Evolutionary conservation across 75 land plant species (phyloP).

Genomic region (Larix kaempferi): DNA sequence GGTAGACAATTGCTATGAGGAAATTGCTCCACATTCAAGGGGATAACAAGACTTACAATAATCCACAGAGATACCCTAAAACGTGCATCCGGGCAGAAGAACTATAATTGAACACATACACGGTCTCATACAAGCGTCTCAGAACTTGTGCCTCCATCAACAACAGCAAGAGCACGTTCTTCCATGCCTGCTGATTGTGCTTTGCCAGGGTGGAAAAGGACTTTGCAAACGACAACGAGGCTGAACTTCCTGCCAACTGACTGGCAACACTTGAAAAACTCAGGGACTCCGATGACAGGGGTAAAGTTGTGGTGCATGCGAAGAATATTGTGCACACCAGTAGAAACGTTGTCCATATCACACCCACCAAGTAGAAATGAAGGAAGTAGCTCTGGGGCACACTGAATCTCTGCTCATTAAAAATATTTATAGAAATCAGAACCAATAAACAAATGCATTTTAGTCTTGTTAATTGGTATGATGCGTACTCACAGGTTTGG

Average conservation of each 20-base stretch:
- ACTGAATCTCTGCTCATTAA: slow-evolving; percentile 59
- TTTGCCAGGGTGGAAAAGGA: slow-evolving; percentile 11
- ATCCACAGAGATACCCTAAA: slow-evolving; percentile 70
- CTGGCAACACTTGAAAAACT: slow-evolving; percentile 24
- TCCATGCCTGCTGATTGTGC: slow-evolving; percentile 44
- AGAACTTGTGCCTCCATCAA: slow-evolving; percentile 85
- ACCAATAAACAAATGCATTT: not conserved
- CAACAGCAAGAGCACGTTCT: slow-evolving; percentile 51
- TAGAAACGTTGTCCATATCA: slow-evolving; percentile 53
- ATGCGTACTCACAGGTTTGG: slow-evolving; percentile 23
- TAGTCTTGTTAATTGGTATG: not conserved
- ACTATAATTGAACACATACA: slow-evolving; percentile 63
- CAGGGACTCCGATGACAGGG: slow-evolving; percentile 20
- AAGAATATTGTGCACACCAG: slow-evolving; percentile 26
- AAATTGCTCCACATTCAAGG: too few relatives aligned
- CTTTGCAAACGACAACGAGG: slow-evolving; percentile 24
- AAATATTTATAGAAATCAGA: not conserved
- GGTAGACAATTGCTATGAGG: too few relatives aligned
- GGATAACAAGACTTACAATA: slow-evolving; percentile 54
- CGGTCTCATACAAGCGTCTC: slow-evolving; percentile 72
- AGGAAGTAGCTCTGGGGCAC: slow-evolving; percentile 81
- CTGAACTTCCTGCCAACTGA: slow-evolving; percentile 36
- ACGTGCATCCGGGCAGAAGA: slow-evolving; percentile 89
- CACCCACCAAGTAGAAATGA: slow-evolving; percentile 77
- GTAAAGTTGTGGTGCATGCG: slow-evolving; percentile 35